Percentiles rank a stretch among this genome's conserved stretches.
These are phyloP conservation scores for Alternaria angustiovoidea DNA, from an alignment of 2,329 filamentous ascomycete species.

Conservation along the genomic window DNA sequence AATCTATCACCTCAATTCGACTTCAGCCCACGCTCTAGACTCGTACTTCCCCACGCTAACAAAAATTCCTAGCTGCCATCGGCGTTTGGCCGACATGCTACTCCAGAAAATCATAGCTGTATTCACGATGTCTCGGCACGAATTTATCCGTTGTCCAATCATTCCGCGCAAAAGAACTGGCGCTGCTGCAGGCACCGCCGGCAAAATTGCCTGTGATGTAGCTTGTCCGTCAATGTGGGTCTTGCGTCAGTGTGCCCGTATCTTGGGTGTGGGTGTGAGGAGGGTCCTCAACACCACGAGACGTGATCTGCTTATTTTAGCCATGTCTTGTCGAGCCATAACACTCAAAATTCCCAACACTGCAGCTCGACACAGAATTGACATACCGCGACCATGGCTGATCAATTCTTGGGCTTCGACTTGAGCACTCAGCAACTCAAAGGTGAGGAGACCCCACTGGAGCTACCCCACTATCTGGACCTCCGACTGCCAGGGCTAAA, in stretches of 20 bases:
- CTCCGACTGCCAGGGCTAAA: slow-evolving; percentile 1
- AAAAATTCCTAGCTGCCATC: slow-evolving; percentile 2
- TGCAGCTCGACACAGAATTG: neutral
- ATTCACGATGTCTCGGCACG: slow-evolving; percentile 4
- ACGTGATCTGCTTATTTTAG: slow-evolving; percentile 20
- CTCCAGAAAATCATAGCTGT: slow-evolving; percentile 6
- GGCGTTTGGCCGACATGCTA: slow-evolving; percentile 11
- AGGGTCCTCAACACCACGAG: slow-evolving; percentile 28
- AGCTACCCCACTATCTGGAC: slow-evolving; percentile 41
- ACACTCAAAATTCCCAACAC: neutral
- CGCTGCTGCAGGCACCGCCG: slow-evolving; percentile 41
- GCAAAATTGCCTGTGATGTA: slow-evolving; percentile 39
- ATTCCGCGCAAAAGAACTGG: neutral
- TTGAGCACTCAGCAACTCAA: slow-evolving; percentile 97
- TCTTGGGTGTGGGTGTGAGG: slow-evolving; percentile 21
- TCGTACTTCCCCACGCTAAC: slow-evolving; percentile 2
- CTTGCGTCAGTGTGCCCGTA: slow-evolving; percentile 23
- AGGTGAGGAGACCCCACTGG: slow-evolving; percentile 60
- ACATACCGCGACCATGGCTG: slow-evolving; percentile 42
- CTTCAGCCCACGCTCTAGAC: slow-evolving; percentile 4
- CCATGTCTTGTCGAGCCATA: slow-evolving; percentile 17
- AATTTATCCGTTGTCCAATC: slow-evolving; percentile 41
- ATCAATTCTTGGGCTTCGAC: slow-evolving; percentile 89
- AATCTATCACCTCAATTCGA: neutral
- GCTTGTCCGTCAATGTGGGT: slow-evolving; percentile 27